phyloP scores from a whole-genome alignment of 352 stramenopile species.

The Pythium chondricola region DNA sequence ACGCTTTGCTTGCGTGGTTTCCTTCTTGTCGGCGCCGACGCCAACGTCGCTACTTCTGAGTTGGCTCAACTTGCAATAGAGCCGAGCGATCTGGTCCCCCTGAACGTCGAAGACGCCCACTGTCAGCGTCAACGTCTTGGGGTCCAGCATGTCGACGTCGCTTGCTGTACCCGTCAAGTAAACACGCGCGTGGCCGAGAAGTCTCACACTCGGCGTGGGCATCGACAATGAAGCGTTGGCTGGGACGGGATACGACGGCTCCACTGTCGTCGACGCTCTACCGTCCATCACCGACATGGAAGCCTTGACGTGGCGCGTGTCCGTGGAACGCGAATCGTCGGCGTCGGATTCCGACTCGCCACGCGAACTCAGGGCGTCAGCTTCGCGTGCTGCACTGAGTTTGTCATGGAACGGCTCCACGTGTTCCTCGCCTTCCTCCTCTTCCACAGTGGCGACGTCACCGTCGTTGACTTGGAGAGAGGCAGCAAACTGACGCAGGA shows the following conservation, averaged over 20 bases:
- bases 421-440: constrained; percentile 10
- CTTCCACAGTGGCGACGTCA: neutral
- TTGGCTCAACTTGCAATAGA: constrained; percentile 10
- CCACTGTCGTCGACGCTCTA: constrained; percentile 8
- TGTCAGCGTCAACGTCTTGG: constrained; percentile 8
- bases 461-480: constrained; percentile 23
- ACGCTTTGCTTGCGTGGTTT: constrained; percentile 5
- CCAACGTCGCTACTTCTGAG: neutral
- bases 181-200: constrained; percentile 27
- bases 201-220: constrained; percentile 13
- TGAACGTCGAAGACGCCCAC: constrained; percentile 11
- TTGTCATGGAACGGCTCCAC: neutral
- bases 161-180: constrained; percentile 14
- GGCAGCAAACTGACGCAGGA: constrained; percentile 37
- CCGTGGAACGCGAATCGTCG: constrained; percentile 13
- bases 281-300: constrained; percentile 18
- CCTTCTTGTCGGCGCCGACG: neutral
- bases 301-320: constrained; percentile 9
- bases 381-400: constrained; percentile 3
- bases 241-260: constrained; percentile 10
- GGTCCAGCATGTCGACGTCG: neutral
- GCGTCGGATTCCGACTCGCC: constrained; percentile 7
- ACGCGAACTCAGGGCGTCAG: constrained; percentile 6
- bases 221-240: constrained; percentile 12
- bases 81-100: constrained; percentile 18